Percentiles rank a stretch among this genome's conserved stretches.
Evolutionary conservation across 1,284 basidiomycete species (phyloP).

Genomic region (Trichosporon coremiiforme): DNA sequence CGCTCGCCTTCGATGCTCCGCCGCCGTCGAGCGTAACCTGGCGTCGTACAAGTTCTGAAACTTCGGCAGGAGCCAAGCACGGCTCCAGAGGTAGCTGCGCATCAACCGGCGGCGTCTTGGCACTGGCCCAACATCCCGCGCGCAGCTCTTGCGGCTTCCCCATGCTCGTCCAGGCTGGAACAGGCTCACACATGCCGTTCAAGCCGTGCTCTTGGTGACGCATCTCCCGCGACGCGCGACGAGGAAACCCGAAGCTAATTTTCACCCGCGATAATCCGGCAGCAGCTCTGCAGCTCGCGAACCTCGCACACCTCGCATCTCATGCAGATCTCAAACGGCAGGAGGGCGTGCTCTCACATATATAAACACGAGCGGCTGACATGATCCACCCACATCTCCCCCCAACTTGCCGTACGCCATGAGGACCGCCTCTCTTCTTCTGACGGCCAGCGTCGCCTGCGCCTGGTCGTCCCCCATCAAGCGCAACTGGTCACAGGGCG

Average conservation of each 20-base stretch:
- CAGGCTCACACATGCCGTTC: no score
- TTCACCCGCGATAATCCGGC: not conserved
- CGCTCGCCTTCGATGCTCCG: not conserved
- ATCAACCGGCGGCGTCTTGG: not conserved
- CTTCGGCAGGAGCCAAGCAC: not conserved
- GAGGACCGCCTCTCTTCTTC: not conserved
- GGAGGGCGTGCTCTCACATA: not conserved
- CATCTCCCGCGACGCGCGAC: not conserved
- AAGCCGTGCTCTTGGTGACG: not conserved
- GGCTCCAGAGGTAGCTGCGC: not conserved
- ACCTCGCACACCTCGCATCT: not conserved
- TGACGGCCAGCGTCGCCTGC: not conserved
- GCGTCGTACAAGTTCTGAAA: not conserved
- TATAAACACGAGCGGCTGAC: not conserved
- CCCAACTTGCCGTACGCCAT: not conserved
- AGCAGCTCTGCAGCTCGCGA: not conserved
- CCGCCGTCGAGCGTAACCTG: not conserved
- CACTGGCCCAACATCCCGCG: not conserved
- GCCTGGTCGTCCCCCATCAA: not conserved
- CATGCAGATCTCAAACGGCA: not conserved
- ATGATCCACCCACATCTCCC: not conserved
- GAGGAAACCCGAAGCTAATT: not conserved
- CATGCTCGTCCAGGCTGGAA: not conserved
- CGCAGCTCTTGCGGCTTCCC: not conserved
- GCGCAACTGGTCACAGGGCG: not conserved